phyloP scores from a whole-genome alignment of 2,329 filamentous ascomycete species.

The Aspergillus chevalieri region DNA sequence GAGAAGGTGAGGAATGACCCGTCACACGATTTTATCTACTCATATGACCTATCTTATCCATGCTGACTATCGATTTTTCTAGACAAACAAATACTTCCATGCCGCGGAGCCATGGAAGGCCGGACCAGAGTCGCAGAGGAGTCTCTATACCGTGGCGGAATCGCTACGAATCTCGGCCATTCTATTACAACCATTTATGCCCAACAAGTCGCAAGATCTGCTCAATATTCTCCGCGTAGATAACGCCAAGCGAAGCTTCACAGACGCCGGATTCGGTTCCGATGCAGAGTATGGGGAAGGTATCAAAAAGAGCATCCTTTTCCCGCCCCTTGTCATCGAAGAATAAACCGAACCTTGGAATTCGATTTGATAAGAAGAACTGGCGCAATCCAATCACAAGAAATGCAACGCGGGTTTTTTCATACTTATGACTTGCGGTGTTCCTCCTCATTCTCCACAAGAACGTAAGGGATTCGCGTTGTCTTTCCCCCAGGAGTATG shows the following conservation, averaged over 20 bases:
- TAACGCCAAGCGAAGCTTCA: conserved; percentile 55
- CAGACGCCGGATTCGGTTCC: conserved; percentile 54
- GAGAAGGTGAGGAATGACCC: conserved; percentile 45
- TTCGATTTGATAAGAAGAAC: conserved; percentile 26
- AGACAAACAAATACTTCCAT: conserved; percentile 65
- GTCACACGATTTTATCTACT: not conserved
- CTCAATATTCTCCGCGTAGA: conserved; percentile 73
- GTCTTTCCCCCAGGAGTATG: too few relatives aligned
- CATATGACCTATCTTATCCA: conserved; percentile 7
- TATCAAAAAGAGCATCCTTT: conserved; percentile 44
- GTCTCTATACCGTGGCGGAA: conserved; percentile 68
- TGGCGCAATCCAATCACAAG: conserved; percentile 14
- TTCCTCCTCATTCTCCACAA: conserved; percentile 3
- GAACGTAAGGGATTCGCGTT: not conserved
- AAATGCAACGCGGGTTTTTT: not conserved
- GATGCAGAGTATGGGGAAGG: conserved; percentile 66
- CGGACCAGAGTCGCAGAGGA: conserved; percentile 46
- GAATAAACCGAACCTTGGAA: conserved; percentile 20
- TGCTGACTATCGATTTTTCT: conserved; percentile 1
- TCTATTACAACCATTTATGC: conserved; percentile 86
- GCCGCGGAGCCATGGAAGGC: conserved; percentile 62
- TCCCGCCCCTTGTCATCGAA: conserved; percentile 43
- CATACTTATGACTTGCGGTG: not conserved
- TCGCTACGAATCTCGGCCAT: conserved; percentile 74
- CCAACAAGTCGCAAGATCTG: conserved; percentile 63